A percentile compares a stretch with the other conserved stretches of the same genome.
Evolutionary conservation across 2,329 filamentous ascomycete species (phyloP).

Genomic region (Aphanoascus verrucosus): DNA sequence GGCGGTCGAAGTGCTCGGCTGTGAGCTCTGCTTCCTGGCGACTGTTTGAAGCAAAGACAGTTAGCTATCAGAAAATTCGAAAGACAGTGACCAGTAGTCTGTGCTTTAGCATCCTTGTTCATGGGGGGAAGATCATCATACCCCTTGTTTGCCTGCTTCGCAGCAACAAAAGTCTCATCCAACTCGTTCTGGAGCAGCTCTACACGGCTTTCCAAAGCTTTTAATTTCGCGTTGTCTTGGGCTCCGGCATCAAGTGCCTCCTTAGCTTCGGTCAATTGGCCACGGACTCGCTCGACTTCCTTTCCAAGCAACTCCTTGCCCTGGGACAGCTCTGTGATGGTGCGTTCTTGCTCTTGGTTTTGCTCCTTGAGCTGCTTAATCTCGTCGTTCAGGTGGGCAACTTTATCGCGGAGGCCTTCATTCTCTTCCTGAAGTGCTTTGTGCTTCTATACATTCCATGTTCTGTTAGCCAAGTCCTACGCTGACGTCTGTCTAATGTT

Average conservation of each 20-base stretch:
- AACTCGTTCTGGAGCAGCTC: slow-evolving; percentile 97
- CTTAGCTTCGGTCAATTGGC: slow-evolving; percentile 74
- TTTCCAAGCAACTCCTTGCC: slow-evolving; percentile 83
- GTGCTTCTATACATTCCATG: slow-evolving; percentile 12
- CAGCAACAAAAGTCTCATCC: slow-evolving; percentile 88
- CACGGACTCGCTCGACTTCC: slow-evolving; percentile 89
- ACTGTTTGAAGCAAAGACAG: slow-evolving; percentile 41
- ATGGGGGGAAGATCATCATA: slow-evolving; percentile 42
- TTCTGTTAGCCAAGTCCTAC: not conserved
- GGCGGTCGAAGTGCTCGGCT: slow-evolving; percentile 97
- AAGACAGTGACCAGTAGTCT: not conserved
- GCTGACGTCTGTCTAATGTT: not conserved
- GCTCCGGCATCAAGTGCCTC: slow-evolving; percentile 69
- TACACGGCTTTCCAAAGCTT: slow-evolving; percentile 80
- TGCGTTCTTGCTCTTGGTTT: slow-evolving; percentile 92
- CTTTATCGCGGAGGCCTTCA: slow-evolving; percentile 69
- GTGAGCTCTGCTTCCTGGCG: slow-evolving; percentile 98
- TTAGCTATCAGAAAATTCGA: slow-evolving; percentile 13
- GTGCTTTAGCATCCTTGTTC: not conserved
- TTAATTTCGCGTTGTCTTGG: slow-evolving; percentile 78
- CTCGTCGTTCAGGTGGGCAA: slow-evolving; percentile 76
- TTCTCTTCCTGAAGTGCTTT: slow-evolving; percentile 79
- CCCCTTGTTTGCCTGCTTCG: slow-evolving; percentile 98
- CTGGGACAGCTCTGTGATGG: slow-evolving; percentile 92
- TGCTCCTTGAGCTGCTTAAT: slow-evolving; percentile 90